Percentiles rank a stretch among this genome's conserved stretches.
These are phyloP conservation scores for Erysimum cheiranthoides DNA, from an alignment of 345 rosid species.

Conservation along the genomic window DNA sequence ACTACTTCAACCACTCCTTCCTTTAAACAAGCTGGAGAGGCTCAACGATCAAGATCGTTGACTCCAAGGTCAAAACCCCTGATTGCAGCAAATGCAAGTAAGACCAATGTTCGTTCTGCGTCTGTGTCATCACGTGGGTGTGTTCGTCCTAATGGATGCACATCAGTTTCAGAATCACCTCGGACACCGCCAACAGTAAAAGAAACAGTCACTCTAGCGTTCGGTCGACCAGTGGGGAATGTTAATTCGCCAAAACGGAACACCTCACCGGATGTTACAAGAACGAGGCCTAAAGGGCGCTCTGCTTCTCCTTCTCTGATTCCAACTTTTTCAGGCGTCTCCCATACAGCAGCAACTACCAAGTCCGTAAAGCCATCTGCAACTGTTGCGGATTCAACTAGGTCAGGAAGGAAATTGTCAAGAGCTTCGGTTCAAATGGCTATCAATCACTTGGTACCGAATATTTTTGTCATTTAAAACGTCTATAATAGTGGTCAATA, in stretches of 20 bases:
- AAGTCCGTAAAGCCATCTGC: conserved; percentile 32
- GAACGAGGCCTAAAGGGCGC: conserved; percentile 28
- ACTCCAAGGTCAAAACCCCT: conserved; percentile 41
- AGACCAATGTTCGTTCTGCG: conserved; percentile 24
- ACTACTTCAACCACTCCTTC: conserved; percentile 30
- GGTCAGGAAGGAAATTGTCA: conserved; percentile 30
- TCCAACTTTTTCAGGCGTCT: conserved; percentile 30
- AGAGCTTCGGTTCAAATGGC: conserved; percentile 44
- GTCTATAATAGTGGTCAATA: background rate
- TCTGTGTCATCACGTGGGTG: conserved; percentile 31
- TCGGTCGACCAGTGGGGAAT: conserved; percentile 42
- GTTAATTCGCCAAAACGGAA: conserved; percentile 33
- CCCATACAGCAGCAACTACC: background rate
- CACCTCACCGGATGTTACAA: conserved; percentile 33
- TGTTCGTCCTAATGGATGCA: conserved; percentile 2
- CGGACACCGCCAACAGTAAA: conserved; percentile 39
- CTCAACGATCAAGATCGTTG: conserved; percentile 44
- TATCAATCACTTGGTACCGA: conserved; percentile 39
- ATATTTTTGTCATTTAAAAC: background rate
- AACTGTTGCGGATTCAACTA: conserved; percentile 21
- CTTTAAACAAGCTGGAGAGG: conserved; percentile 16
- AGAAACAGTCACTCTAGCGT: conserved; percentile 44
- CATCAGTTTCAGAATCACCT: conserved; percentile 34
- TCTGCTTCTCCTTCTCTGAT: conserved; percentile 34
- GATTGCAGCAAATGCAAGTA: conserved; percentile 16